Base-by-base conservation (phyloP, 345 rosid genomes). In the Brassica incana region DNA sequence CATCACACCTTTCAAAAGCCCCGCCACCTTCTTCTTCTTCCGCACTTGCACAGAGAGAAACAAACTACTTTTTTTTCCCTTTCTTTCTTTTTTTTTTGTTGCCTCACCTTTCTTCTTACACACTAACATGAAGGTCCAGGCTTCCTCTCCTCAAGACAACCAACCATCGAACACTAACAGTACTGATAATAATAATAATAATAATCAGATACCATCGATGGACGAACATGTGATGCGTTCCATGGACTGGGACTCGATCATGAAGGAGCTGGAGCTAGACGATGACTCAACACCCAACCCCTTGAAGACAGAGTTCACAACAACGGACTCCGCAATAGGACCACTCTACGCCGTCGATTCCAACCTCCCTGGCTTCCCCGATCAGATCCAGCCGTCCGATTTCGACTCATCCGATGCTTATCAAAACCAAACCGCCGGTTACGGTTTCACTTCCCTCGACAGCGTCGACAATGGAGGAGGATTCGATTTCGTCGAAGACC, bases 171-270 rank as follows among this genome's bases (percentile, higher is more conserved):
- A 27, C 14, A 68, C 72, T 30, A 78, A 40, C 84, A 67, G 48
- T 43, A 68, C 75, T 25, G 75, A 73, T 71, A n/a, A 54, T 65
- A 58, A 59, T 2, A 80, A 58, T 1, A 18, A 11, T 1, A 50
- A 25, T 5, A 81, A 81, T 18, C 83, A 71, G 64, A 23, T 60
- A 4, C 72, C 73, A 25, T 72, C 84, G 0, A 66, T 81, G 73
- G 84, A 81, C 36, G 97, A 92, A 38, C 89, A 88, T 64, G 87
- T 85, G 12, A 82, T 90, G 52, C 97, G 90, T 52, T 81, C 84
- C 69, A 84, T 92, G 86, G 98, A 93, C 65, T 95, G 96, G 98
- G 99, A 95, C 59, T 88, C 95, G 5, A 85, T 91, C 77, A 90
- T 95, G 95, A 85, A 81, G 56, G 99, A 95, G 27, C 69, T 93